Evolutionary conservation across 805 yeast genomes (phyloP), one percentile per base, ranked within the genome.

Genomic region (Schwanniomyces polymorphus): DNA sequence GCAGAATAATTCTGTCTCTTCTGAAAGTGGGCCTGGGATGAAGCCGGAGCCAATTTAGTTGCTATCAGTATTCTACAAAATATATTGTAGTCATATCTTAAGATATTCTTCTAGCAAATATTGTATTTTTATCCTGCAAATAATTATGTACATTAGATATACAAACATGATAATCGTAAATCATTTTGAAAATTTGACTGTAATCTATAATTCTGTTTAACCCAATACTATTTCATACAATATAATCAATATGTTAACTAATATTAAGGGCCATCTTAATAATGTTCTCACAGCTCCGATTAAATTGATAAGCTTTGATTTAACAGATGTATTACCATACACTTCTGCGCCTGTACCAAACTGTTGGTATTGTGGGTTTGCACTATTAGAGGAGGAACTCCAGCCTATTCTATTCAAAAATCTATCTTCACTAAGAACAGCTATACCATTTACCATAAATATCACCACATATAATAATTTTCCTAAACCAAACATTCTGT

Each of bases 381-480:
- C 42, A 61, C 53, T 54, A 50, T 47, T 47, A 10, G 56, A 48
- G 26, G 53, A 51, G 23, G 55, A 58, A 8, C 65, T 69, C 70
- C 68, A 70, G 23, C 70, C 75, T 29, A 61, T 79, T 67, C 96
- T 73, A 57, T 84, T 83, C 49, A 88, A 71, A 58, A 88, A 88
- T 48, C 96, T 70, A 58, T 88, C 94, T 57, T 88, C 95, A 61
- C 86, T 86, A 44, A 88, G 75, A 29, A 88, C 85, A 0, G 94
- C 94, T 26, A 88, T 79, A 0, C 92, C 81, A 63, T 88, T 88
- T 41, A 86, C 78, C 47, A 86, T 67, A 33, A 88, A 72, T n/a
- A 81, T 64, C 21, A 75, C 66, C 46, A 79, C 81, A 56, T 82
- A 82, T 46, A 82, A 72, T 27, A 82, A 66, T 59, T 75, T 81